Evolutionary conservation across 2,329 filamentous ascomycete species (phyloP).

Genomic region (Ophiocordyceps camponoti-saundersi): DNA sequence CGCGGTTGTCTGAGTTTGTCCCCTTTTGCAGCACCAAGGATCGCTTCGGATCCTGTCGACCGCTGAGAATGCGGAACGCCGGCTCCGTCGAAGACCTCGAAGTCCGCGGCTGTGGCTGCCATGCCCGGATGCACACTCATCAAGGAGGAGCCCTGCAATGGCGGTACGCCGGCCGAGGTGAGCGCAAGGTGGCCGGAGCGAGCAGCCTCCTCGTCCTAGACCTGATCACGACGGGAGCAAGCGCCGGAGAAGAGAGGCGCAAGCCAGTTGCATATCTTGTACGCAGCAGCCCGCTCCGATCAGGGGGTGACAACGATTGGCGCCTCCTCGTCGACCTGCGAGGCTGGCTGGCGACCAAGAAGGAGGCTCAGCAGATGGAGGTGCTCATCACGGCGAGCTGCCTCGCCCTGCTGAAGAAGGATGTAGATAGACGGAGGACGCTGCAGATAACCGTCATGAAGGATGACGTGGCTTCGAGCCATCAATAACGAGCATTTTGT

Average conservation of each 20-base stretch:
- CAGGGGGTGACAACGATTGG: slow-evolving; percentile 31
- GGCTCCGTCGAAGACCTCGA: slow-evolving; percentile 9
- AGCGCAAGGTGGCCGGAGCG: slow-evolving; percentile 24
- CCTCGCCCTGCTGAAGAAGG: slow-evolving; percentile 47
- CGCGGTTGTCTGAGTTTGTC: background rate
- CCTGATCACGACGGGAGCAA: slow-evolving; percentile 17
- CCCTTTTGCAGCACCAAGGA: slow-evolving; percentile 35
- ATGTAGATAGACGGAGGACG: slow-evolving; percentile 38
- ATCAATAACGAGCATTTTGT: background rate
- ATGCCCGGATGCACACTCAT: slow-evolving; percentile 31
- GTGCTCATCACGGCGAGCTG: slow-evolving; percentile 37
- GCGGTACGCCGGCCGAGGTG: slow-evolving; percentile 31
- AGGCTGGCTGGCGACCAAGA: slow-evolving; percentile 16
- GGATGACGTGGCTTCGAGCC: slow-evolving; percentile 8
- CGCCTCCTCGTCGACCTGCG: slow-evolving; percentile 25
- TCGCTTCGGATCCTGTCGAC: slow-evolving; percentile 34
- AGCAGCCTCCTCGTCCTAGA: slow-evolving; percentile 34
- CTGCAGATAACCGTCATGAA: slow-evolving; percentile 31
- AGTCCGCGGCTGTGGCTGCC: slow-evolving; percentile 17
- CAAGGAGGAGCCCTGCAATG: slow-evolving; percentile 34
- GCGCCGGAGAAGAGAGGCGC: slow-evolving; percentile 11
- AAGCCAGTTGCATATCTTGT: slow-evolving; percentile 24
- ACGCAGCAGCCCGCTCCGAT: slow-evolving; percentile 21
- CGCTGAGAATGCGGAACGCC: slow-evolving; percentile 25
- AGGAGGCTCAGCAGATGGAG: slow-evolving; percentile 21